Conservation (phyloP, 352 stramenopile species). For the Aphanomyces euteiches region DNA sequence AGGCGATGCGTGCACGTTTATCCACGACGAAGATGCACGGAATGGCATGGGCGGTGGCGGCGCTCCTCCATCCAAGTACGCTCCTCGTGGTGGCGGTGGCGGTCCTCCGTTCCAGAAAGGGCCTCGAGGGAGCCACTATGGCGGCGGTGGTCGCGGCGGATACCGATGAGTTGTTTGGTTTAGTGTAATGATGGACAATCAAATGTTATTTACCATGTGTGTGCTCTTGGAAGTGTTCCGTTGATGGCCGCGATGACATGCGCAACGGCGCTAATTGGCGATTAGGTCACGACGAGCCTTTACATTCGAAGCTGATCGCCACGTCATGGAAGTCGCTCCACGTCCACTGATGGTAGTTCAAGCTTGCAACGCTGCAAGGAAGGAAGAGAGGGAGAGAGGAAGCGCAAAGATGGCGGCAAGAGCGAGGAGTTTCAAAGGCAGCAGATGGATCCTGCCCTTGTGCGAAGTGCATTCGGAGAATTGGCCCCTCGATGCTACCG, state of each 20-base stretch:
- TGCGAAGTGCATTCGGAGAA: too few species aligned
- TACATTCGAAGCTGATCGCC: neutral
- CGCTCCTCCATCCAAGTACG: slow-evolving; percentile 57
- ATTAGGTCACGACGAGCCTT: neutral
- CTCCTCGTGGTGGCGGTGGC: slow-evolving; percentile 29
- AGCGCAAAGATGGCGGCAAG: too few species aligned
- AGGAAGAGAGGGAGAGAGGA: too few species aligned
- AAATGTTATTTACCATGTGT: slow-evolving; percentile 9
- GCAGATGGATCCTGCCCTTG: too few species aligned
- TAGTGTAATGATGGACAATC: slow-evolving; percentile 1
- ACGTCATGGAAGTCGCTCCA: neutral
- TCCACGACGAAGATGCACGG: slow-evolving; percentile 43
- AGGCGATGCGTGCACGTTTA: slow-evolving; percentile 60
- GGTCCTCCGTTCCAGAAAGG: neutral
- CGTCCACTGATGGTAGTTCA: neutral
- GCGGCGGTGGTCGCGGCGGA: slow-evolving; percentile 2
- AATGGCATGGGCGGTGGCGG: slow-evolving; percentile 38
- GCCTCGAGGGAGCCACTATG: neutral
- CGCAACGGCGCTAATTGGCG: too few species aligned
- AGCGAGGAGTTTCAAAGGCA: too few species aligned
- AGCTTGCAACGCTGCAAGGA: too few species aligned
- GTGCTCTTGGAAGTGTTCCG: neutral
- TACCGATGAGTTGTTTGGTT: neutral
- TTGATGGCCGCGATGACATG: too few species aligned
- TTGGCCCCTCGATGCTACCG: neutral